These are phyloP conservation scores for Aspergillus ochraceoroseus DNA, from an alignment of 2,329 filamentous ascomycete genomes.

Conservation along the genomic window DNA sequence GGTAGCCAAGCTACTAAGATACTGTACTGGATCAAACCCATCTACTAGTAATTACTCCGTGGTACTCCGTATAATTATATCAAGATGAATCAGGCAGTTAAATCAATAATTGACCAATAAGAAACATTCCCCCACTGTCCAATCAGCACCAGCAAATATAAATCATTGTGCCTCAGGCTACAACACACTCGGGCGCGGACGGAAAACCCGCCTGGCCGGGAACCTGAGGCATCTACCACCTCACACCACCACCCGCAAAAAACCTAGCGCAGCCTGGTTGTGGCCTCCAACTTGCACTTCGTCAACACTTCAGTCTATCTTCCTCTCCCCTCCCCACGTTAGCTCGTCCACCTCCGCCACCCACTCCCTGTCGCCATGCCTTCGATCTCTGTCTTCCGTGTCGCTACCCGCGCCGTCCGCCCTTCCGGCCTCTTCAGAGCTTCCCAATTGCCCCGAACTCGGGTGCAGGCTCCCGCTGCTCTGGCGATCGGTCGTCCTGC, in stretches of 20 bases:
- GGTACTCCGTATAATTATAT: too few relatives aligned
- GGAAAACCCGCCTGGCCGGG: slow-evolving; percentile 14
- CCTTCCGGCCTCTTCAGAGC: slow-evolving; percentile 59
- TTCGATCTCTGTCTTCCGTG: slow-evolving; percentile 64
- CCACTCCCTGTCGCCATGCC: slow-evolving; percentile 50
- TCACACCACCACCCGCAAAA: slow-evolving; percentile 39
- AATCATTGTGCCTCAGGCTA: slow-evolving; percentile 32
- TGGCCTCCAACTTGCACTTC: slow-evolving; percentile 24
- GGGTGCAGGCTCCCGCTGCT: slow-evolving; percentile 54
- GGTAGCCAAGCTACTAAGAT: too few relatives aligned
- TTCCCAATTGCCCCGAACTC: slow-evolving; percentile 55
- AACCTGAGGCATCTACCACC: slow-evolving; percentile 26
- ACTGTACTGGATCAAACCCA: too few relatives aligned
- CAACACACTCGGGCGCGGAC: slow-evolving; percentile 19
- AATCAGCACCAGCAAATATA: slow-evolving; percentile 27
- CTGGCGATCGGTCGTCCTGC: slow-evolving; percentile 57
- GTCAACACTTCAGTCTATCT: slow-evolving; percentile 21
- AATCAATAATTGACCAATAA: too few relatives aligned
- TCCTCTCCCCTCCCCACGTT: slow-evolving; percentile 18
- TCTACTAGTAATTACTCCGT: too few relatives aligned
- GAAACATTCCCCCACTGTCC: too few relatives aligned
- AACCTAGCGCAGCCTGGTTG: slow-evolving; percentile 29
- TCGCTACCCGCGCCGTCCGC: slow-evolving; percentile 62
- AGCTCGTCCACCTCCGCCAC: slow-evolving; percentile 27
- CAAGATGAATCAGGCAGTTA: too few relatives aligned